Conservation (phyloP, 1,139 yeast species). For the Yamadazyma jaroonii region DNA sequence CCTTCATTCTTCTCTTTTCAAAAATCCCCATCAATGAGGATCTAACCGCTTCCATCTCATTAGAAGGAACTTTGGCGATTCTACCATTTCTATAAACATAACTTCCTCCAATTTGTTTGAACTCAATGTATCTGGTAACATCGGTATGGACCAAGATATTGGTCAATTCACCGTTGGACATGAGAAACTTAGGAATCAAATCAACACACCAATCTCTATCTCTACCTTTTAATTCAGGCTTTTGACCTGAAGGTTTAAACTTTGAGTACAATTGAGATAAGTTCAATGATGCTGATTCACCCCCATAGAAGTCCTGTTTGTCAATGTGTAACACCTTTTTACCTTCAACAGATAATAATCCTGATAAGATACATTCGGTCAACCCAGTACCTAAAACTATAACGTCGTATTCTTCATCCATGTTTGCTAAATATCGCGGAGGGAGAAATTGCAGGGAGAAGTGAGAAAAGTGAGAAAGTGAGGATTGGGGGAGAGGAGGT, state of each 20-base stretch:
- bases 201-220: slow-evolving; percentile 99
- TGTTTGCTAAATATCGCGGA: no score
- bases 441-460: no score
- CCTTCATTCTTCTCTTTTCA: slow-evolving; percentile 94
- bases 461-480: no score
- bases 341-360: slow-evolving; percentile 83
- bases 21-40: slow-evolving; percentile 94
- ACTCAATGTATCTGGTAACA: slow-evolving; percentile 93
- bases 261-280: slow-evolving; percentile 63
- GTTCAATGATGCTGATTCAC: slow-evolving; percentile 65
- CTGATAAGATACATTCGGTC: slow-evolving; percentile 94
- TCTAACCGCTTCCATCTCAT: slow-evolving; percentile 84
- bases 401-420: slow-evolving; percentile 96
- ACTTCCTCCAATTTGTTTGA: slow-evolving; percentile 92
- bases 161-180: slow-evolving; percentile 98
- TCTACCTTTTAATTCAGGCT: slow-evolving; percentile 77
- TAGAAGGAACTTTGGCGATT: slow-evolving; percentile 94
- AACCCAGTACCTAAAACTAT: slow-evolving; percentile 66
- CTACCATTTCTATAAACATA: slow-evolving; percentile 89
- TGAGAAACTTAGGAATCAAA: slow-evolving; percentile 91
- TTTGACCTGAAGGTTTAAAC: slow-evolving; percentile 66
- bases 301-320: slow-evolving; percentile 96
- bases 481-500: no score
- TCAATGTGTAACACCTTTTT: slow-evolving; percentile 96
- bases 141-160: slow-evolving; percentile 93